A percentile compares a stretch with the other conserved stretches of the same genome.
Evolutionary conservation across 139 green algal species (phyloP).

Genomic region (Coelastrella sp.): DNA sequence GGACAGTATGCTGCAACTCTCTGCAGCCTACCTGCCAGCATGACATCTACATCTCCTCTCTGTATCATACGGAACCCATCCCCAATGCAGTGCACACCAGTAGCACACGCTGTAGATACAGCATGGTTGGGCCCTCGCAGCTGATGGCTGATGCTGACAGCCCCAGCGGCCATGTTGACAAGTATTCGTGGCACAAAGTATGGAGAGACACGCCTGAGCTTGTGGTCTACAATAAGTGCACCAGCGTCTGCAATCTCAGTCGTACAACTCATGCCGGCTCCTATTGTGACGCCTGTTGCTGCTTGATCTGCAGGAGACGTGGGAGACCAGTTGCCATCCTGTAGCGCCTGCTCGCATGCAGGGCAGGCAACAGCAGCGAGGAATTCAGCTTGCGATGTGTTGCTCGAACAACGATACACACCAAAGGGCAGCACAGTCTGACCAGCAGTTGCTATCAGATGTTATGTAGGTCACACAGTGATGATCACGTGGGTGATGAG

Average conservation of each 20-base stretch:
- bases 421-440: too few relatives aligned
- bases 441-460: too few relatives aligned
- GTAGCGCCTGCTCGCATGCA: constrained; percentile 24
- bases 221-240: constrained; percentile 62
- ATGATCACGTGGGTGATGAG: neutral
- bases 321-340: constrained; percentile 35
- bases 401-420: too few relatives aligned
- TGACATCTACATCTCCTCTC: constrained; percentile 87
- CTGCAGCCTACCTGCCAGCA: constrained; percentile 78
- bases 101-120: constrained; percentile 94
- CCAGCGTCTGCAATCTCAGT: constrained; percentile 83
- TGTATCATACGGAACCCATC: constrained; percentile 88
- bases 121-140: constrained; percentile 84
- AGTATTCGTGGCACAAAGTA: constrained; percentile 96
- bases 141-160: constrained; percentile 82
- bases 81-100: constrained; percentile 86
- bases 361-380: neutral
- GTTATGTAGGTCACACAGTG: neutral
- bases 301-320: constrained; percentile 41
- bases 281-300: constrained; percentile 85
- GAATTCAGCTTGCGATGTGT: too few relatives aligned
- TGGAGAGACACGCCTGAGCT: constrained; percentile 80
- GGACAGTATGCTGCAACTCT: too few relatives aligned
- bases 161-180: constrained; percentile 92
- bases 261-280: constrained; percentile 90